Base-by-base conservation (phyloP, 2,329 filamentous ascomycete species). In the Cryphonectria nitschkei region DNA sequence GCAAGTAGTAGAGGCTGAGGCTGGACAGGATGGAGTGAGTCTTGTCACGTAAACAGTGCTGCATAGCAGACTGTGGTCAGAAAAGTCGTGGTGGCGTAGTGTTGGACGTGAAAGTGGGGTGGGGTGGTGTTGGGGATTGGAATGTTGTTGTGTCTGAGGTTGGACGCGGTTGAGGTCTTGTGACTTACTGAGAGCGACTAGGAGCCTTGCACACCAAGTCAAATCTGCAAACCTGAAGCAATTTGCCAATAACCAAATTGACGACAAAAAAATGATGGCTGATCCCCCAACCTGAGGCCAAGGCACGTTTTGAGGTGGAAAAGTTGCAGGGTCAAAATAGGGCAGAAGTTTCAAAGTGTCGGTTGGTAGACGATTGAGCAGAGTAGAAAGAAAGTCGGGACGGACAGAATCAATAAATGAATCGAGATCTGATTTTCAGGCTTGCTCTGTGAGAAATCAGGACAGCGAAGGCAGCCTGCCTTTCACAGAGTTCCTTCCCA, bases 181-280 rank as follows among this genome's bases (percentile, higher is more conserved):
- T 11, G 34, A 22, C 29, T 41, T 9, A 6, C 39, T 22, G 32
- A 34, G 54, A 6, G 63, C 56, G 39, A 54, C 52, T 32, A 43
- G 29, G 37, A 13, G 41, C 8, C 39, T 46, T 65, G 67, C 29
- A 66, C 26, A 50, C 67, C 50, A 39, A 69, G 62, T 56, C 46
- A 63, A 58, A 66, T 39, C 5, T 22, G 37, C 71, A 50, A 65
- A 50, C 54, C 65, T 67, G 63, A 46, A 46, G 66, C 58, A 68
- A 60, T 67, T 54, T 39, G 67, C 66, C 62, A 65, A 61, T 29
- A 68, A 64, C 54, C 56, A 68, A 34, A 34, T 41, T 68, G 68
- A 56, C 71, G 60, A 71, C 34, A 37, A 69, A 11, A 72, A 71
- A 71, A 71, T 65, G 68, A 68, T 32, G 37, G 41, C 22, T 64